These are phyloP conservation scores for Hortiboletus campestris DNA, from an alignment of 768 basidiomycete species.

Conservation along the genomic window DNA sequence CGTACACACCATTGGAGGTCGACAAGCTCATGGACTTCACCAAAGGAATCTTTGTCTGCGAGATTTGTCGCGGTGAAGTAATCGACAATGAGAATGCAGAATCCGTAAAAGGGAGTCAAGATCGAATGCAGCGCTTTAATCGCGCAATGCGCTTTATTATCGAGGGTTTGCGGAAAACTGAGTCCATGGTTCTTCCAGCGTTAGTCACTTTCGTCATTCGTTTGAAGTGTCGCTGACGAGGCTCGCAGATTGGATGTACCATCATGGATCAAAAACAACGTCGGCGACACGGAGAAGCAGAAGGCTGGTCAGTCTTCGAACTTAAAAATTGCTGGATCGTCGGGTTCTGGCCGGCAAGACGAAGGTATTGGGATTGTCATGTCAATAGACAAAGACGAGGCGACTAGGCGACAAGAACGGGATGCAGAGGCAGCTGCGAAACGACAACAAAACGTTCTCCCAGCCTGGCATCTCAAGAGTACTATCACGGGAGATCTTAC, in stretches of 20 bases:
- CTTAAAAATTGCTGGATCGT: conserved; percentile 73
- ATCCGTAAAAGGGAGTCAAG: conserved; percentile 80
- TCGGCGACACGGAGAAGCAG: conserved; percentile 60
- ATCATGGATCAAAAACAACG: conserved; percentile 76
- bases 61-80: conserved; percentile 83
- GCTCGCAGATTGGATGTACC: conserved; percentile 72
- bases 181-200: conserved; percentile 82
- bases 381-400: conserved; percentile 86
- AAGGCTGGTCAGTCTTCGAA: conserved; percentile 51
- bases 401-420: conserved; percentile 65
- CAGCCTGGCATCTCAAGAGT: conserved; percentile 93
- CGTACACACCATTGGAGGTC: conserved; percentile 83
- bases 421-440: conserved; percentile 83
- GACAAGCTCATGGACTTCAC: conserved; percentile 76
- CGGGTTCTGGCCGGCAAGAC: conserved; percentile 55
- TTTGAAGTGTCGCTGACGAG: background rate
- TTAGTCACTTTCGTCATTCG: conserved; percentile 38
- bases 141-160: conserved; percentile 84
- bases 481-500: conserved; percentile 94
- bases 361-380: conserved; percentile 86
- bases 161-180: conserved; percentile 86
- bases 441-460: conserved; percentile 86
- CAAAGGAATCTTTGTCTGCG: conserved; percentile 72
- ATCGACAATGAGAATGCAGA: conserved; percentile 91
- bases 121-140: conserved; percentile 95